Evolutionary conservation across 805 yeast species (phyloP).

Genomic region (Jamesozyma spencerorum): DNA sequence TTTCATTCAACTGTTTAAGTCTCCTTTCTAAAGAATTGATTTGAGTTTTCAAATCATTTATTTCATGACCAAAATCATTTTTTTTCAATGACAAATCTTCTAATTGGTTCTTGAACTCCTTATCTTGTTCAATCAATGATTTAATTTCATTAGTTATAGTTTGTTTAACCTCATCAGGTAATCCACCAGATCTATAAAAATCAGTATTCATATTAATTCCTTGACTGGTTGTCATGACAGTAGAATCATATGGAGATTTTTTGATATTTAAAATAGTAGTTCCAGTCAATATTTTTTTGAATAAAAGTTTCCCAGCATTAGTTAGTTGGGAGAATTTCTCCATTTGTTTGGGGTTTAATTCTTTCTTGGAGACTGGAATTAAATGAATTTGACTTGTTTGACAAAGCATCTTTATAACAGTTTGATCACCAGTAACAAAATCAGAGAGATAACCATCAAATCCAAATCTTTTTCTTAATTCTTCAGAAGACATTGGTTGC

Average conservation of each 20-base stretch:
- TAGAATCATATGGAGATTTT: slow-evolving; percentile 54
- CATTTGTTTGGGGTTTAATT: slow-evolving; percentile 35
- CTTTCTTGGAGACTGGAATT: slow-evolving; percentile 55
- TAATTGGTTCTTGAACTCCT: slow-evolving; percentile 8
- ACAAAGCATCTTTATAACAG: slow-evolving; percentile 65
- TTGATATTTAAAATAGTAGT: slow-evolving; percentile 41
- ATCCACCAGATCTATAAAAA: slow-evolving; percentile 19
- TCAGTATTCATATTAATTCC: slow-evolving; percentile 35
- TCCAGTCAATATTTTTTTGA: slow-evolving; percentile 54
- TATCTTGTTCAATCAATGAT: slow-evolving; percentile 6
- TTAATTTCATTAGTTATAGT: slow-evolving; percentile 13
- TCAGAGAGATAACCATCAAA: slow-evolving; percentile 78
- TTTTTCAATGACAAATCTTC: slow-evolving; percentile 10
- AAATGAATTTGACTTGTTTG: slow-evolving; percentile 40
- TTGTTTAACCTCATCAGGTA: slow-evolving; percentile 19
- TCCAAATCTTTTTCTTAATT: slow-evolving; percentile 40
- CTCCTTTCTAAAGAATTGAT: neutral
- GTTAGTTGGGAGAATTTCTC: slow-evolving; percentile 29
- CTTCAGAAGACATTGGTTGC: slow-evolving; percentile 25
- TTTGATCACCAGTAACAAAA: slow-evolving; percentile 59
- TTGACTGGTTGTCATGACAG: neutral
- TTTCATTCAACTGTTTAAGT: slow-evolving; percentile 12
- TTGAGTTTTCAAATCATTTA: slow-evolving; percentile 10
- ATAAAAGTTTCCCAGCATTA: slow-evolving; percentile 36
- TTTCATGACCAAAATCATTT: slow-evolving; percentile 7